Evolutionary conservation across 148 eudicot genomes (phyloP).

Genomic region (Rhododendron simsii): DNA sequence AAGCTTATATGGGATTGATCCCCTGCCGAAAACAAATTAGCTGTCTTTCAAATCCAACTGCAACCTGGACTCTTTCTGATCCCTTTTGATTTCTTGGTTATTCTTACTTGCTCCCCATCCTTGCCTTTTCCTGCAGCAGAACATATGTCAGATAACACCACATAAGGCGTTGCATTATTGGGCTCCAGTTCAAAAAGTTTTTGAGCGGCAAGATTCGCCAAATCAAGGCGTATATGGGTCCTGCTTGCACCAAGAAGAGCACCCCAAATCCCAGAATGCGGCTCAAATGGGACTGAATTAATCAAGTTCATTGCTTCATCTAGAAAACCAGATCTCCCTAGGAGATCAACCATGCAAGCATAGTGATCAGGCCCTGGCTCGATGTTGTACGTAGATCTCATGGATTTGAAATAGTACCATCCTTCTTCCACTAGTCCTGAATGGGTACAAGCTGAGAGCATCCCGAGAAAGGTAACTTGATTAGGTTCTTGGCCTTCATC

Average conservation of each 20-base stretch:
- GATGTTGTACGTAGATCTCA: slow-evolving; percentile 33
- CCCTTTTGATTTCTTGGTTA: slow-evolving; percentile 36
- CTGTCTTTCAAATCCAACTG: slow-evolving; percentile 54
- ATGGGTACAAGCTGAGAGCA: slow-evolving; percentile 62
- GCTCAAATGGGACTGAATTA: slow-evolving; percentile 46
- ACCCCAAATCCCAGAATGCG: slow-evolving; percentile 67
- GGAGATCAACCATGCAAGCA: slow-evolving; percentile 67
- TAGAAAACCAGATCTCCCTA: slow-evolving; percentile 57
- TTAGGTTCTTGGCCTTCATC: slow-evolving; percentile 30
- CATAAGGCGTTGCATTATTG: slow-evolving; percentile 47
- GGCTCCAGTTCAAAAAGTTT: slow-evolving; percentile 45
- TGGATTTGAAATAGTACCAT: slow-evolving; percentile 35
- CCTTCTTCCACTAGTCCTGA: slow-evolving; percentile 52
- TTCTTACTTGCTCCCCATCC: slow-evolving; percentile 41
- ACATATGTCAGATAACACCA: slow-evolving; percentile 52
- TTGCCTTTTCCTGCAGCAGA: slow-evolving; percentile 29
- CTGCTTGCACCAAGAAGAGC: slow-evolving; percentile 64
- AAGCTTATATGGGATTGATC: slow-evolving; percentile 33
- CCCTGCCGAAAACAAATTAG: slow-evolving; percentile 34
- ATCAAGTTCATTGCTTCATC: slow-evolving; percentile 51
- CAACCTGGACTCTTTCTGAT: slow-evolving; percentile 52
- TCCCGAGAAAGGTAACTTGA: slow-evolving; percentile 50
- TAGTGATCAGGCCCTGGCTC: slow-evolving; percentile 61
- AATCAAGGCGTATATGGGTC: slow-evolving; percentile 43
- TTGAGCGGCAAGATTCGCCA: slow-evolving; percentile 56